Evolutionary conservation across 2,329 filamentous ascomycete genomes (phyloP).

Genomic region (Diaporthe caulivora): DNA sequence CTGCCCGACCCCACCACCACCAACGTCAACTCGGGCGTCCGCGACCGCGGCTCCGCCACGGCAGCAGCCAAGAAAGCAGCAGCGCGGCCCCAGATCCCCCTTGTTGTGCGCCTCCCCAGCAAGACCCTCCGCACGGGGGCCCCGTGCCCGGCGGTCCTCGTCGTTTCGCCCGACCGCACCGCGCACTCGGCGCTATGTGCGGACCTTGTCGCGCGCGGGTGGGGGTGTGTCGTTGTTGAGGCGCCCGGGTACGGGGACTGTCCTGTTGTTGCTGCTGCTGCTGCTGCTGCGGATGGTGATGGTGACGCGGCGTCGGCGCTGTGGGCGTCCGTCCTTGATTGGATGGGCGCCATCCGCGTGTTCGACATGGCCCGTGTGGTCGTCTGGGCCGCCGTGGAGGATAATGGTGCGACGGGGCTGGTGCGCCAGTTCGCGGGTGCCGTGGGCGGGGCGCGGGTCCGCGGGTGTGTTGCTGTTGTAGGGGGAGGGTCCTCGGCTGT

Average conservation of each 20-base stretch:
- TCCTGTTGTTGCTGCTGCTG: conserved; percentile 67
- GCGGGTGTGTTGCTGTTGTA: conserved; percentile 26
- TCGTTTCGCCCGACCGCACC: conserved; percentile 72
- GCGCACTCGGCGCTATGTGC: conserved; percentile 72
- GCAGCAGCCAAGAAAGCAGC: neutral
- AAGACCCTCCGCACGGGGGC: conserved; percentile 45
- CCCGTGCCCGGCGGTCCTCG: conserved; percentile 61
- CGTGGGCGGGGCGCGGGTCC: neutral
- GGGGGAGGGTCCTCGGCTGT: neutral
- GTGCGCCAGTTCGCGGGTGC: conserved; percentile 8
- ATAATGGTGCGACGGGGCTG: neutral
- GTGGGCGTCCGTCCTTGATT: conserved; percentile 72
- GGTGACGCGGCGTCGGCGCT: conserved; percentile 69
- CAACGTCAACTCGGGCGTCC: neutral
- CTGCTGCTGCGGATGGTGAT: conserved; percentile 59
- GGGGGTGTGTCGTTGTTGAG: conserved; percentile 72
- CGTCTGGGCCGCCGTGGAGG: conserved; percentile 61
- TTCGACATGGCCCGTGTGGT: conserved; percentile 70
- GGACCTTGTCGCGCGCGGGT: conserved; percentile 73
- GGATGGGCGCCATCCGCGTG: conserved; percentile 61
- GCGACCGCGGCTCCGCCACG: neutral
- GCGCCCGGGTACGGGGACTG: conserved; percentile 77
- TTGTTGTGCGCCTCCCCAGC: conserved; percentile 72
- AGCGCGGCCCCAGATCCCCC: conserved; percentile 60
- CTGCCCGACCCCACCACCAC: neutral